Base-by-base conservation (phyloP, 441 rosid genomes). In the Rhodomyrtus psidioides region DNA sequence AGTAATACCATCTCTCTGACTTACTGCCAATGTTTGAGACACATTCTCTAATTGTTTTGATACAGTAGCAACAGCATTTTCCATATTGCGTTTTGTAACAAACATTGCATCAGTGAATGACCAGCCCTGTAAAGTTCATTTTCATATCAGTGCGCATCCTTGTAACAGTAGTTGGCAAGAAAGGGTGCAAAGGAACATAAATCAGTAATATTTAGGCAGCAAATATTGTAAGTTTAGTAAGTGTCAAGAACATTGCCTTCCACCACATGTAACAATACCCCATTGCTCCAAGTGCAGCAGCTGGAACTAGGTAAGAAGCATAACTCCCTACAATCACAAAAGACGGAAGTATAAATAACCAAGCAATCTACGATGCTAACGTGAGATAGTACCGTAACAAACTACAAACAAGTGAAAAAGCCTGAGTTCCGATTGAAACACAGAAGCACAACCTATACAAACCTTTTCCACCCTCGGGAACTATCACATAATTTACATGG, bases 241-340 rank as follows among this genome's bases (percentile, higher is more conserved):
- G 54, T 82, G 84, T 86, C 87, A 83, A 83, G 60, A 88, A 59
- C 21, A 88, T 89, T 86, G 92, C 99, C 97, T 95, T 95, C 99
- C 97, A 97, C 98, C 95, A 94, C 98, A 95, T 94, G 89, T 95
- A 95, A 90, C 97, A 94, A 91, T 95, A 97, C 70, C 97, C 98
- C 96, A 97, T 91, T 84, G 96, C 98, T 91, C 98, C 98, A 86
- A 97, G 85, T 9, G 97, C 98, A 53, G 97, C 96, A 82, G 99
- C 98, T 86, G 98, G 99, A 57, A 92, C 92, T 83, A 97, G 87
- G 90, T 95, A 97, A 83, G 99, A 97, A 53, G 95, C 90, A 88
- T 88, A 89, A 84, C 92, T 86, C 87, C 95, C 97, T 95, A 90
- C 85, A 46, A 28, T 57, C 86, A 90, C 60, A 87, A 84, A 82